Evolutionary conservation across 2,329 filamentous ascomycete genomes (phyloP), one percentile per base, ranked within the genome.

Genomic region (Fusarium sp.): DNA sequence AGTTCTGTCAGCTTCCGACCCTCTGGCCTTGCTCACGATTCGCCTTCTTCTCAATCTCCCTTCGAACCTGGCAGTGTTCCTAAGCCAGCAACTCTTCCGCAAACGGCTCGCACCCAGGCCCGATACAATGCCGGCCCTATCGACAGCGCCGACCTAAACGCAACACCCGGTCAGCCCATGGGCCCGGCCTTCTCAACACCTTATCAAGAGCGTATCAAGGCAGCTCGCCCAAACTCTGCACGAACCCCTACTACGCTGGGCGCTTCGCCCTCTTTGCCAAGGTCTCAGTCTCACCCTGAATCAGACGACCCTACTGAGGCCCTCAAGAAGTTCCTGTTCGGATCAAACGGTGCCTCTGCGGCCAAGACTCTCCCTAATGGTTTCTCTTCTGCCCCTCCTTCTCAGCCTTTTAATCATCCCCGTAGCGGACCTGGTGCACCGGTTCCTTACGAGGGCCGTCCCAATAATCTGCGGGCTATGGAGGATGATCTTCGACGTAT

Each of bases 101-200:
- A 80, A 40, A 67, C 72, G 15, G 75, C 77, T 64, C 79, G 77
- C 9, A 70, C 76, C 14, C 68, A 75, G 58, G 57, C 71, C 12
- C 74, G 75, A 33, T 75, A 78, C 25, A 69, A 73, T 9, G 68
- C 75, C 27, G 68, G 69, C 27, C 77, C 78, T 15, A 78, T 80
- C 30, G 81, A 79, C 60, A 74, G 73, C 30, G 76, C 78, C 27
- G 94, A 97, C 79, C 85, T 95, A 54, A 91, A 94, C 72, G 88
- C 88, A 27, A 87, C 86, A 20, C 86, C 87, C 22, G 85, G 86
- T 50, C 86, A 84, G 54, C 84, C 86, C 33, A 88, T 91, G 74
- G 92, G 88, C 4, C 91, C 91, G 32, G 88, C 92, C 2, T 94
- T 94, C 80, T 91, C 92, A 6, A 92, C 91, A 0, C 89, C 90